Evolutionary conservation across 2,329 filamentous ascomycete species (phyloP), one percentile per base, ranked within the genome.

Genomic region (Chrysoporthe puriensis): DNA sequence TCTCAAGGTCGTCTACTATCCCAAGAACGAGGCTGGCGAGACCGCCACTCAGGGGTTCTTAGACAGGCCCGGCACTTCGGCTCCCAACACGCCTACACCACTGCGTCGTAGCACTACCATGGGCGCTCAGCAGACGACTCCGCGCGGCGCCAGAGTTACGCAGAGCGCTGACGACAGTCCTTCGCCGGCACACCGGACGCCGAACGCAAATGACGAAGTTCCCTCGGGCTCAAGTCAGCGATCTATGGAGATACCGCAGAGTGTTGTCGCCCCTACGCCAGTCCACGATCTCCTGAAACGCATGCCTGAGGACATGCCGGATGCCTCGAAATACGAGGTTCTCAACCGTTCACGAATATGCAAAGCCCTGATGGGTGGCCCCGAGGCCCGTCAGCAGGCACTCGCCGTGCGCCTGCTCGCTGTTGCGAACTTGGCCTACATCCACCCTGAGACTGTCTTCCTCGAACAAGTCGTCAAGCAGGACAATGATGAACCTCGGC

Each of bases 401-500:
- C 84, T 99, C 61, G 89, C 91, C 46, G 88, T 95, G 64, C 91
- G 95, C 43, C 83, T 98, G 48, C 84, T 99, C 54, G 94, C 95
- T 16, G 90, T 98, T 69, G 91, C 92, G 34, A 99, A 98, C 74
- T 79, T 99, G 70, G 93, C 94, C 2, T 97, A 97, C 76, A 92
- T 98, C 65, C 91, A 96, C 72, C 85, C 86, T 2, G 96, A 99
- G 74, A 81, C 86, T 4, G 87, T 88, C n/a, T 97, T 99, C 73
- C 84, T 94, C 57, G 91, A 95, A 70, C 95, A 93, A 77, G 87
- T 97, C 54, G 85, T 97, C 63, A 92, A 92, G 71, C 90, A 94
- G 72, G 96, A 99, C 75, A 88, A 89, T 48, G 95, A 98, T 74
- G 93, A 97, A 77, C 94, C 94, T 2, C 90, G 94, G 69, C 88